Evolutionary conservation across 2,329 filamentous ascomycete species (phyloP).

Genomic region (Ceratocystis cacaofunesta): DNA sequence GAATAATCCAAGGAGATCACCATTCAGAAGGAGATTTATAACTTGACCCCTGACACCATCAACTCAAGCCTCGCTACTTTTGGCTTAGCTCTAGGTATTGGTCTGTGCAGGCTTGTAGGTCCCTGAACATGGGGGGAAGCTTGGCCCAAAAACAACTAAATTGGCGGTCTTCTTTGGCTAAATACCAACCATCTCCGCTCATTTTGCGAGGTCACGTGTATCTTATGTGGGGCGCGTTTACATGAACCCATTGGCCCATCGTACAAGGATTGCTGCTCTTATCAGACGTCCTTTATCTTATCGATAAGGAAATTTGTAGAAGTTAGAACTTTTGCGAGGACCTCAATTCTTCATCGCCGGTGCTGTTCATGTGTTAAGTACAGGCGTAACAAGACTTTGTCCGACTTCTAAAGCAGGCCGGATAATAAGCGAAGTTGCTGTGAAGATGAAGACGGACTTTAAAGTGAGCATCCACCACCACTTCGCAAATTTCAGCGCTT

Average conservation of each 20-base stretch:
- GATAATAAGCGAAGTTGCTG: constrained; percentile 8
- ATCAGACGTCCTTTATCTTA: background rate
- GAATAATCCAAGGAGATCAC: background rate
- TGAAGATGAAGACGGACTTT: constrained; percentile 96
- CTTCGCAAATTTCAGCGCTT: background rate
- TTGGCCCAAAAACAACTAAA: background rate
- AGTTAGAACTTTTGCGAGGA: background rate
- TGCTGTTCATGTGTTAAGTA: background rate
- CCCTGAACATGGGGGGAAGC: background rate
- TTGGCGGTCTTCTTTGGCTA: background rate
- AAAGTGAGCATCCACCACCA: constrained; percentile 44
- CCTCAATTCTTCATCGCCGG: background rate
- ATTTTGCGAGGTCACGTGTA: background rate
- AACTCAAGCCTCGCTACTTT: background rate
- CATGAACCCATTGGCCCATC: background rate
- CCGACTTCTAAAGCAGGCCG: background rate
- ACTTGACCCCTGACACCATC: background rate
- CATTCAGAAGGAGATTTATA: background rate
- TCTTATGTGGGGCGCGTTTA: background rate
- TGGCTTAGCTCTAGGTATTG: background rate
- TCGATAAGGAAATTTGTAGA: constrained; percentile 17
- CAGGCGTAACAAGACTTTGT: background rate
- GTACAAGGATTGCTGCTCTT: background rate
- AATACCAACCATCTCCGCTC: background rate
- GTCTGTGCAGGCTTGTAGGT: constrained; percentile 2